These are phyloP conservation scores for Solanum dulcamara DNA, from an alignment of 257 asterid genomes.

Conservation along the genomic window DNA sequence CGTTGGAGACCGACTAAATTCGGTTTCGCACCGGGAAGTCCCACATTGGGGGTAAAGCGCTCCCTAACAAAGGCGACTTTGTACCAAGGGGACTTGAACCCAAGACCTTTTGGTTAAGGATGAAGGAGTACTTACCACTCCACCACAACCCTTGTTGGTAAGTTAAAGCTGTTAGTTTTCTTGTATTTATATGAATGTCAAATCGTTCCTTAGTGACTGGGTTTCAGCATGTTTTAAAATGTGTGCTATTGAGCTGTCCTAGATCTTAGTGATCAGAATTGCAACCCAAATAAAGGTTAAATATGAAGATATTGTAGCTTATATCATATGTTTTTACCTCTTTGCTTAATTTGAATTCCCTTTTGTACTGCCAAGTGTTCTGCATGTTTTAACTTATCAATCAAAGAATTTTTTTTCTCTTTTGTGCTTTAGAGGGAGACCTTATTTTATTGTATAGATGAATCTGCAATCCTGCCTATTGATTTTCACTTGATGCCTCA, in stretches of 20 bases:
- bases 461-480: neutral
- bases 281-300: neutral
- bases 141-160: too few species aligned
- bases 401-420: neutral
- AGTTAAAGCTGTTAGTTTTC: too few species aligned
- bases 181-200: too few species aligned
- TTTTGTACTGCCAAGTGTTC: neutral
- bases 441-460: neutral
- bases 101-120: too few species aligned
- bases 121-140: too few species aligned
- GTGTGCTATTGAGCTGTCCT: neutral
- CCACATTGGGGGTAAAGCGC: neutral
- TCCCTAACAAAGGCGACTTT: too few species aligned
- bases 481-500: slow-evolving; percentile 7
- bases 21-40: neutral
- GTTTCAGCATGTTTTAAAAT: neutral
- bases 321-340: neutral
- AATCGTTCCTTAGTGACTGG: neutral
- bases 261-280: neutral
- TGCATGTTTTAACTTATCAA: neutral
- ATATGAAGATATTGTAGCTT: neutral
- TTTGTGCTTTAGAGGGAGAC: neutral
- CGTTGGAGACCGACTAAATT: too few species aligned
- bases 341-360: neutral
- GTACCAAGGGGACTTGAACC: neutral